A percentile compares a stretch with the other conserved stretches of the same genome.
These are phyloP conservation scores for Leccinum rimulosum DNA, from an alignment of 768 basidiomycete genomes.

Conservation along the genomic window DNA sequence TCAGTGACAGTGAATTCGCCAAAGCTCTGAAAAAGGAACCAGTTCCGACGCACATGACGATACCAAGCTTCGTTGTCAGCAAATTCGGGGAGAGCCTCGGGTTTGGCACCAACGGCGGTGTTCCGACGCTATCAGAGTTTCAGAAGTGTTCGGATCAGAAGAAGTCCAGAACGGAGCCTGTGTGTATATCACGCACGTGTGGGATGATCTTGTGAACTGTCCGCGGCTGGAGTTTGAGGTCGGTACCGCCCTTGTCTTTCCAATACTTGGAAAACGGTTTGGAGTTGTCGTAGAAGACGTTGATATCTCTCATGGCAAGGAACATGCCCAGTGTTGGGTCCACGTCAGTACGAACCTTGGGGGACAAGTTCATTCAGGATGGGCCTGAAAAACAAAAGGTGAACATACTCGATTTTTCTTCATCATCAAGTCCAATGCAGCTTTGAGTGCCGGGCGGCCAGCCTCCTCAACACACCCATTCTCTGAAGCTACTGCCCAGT, in stretches of 20 bases:
- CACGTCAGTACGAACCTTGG: constrained; percentile 11
- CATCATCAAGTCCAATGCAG: constrained; percentile 11
- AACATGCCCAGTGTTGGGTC: constrained; percentile 1
- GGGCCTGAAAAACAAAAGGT: background rate
- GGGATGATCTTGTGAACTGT: constrained; percentile 36
- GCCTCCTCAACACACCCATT: constrained; percentile 8
- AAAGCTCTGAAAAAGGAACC: background rate
- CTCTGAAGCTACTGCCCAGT: constrained; percentile 33
- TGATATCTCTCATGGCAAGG: constrained; percentile 12
- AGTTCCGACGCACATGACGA: constrained; percentile 22
- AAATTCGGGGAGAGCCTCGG: constrained; percentile 34
- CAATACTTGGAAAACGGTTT: constrained; percentile 36
- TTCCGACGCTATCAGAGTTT: constrained; percentile 31
- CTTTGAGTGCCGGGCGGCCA: background rate
- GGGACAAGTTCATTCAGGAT: background rate
- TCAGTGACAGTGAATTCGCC: background rate
- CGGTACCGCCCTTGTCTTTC: constrained; percentile 25
- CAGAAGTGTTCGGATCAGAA: background rate
- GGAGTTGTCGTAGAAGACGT: constrained; percentile 37
- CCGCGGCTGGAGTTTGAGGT: constrained; percentile 23
- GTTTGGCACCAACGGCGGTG: constrained; percentile 26
- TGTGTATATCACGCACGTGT: constrained; percentile 32
- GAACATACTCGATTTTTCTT: constrained; percentile 17
- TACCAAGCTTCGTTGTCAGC: constrained; percentile 35
- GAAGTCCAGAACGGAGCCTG: background rate